phyloP scores from a whole-genome alignment of 176 grass and related monocot species.

The Bothriochloa decipiens region DNA sequence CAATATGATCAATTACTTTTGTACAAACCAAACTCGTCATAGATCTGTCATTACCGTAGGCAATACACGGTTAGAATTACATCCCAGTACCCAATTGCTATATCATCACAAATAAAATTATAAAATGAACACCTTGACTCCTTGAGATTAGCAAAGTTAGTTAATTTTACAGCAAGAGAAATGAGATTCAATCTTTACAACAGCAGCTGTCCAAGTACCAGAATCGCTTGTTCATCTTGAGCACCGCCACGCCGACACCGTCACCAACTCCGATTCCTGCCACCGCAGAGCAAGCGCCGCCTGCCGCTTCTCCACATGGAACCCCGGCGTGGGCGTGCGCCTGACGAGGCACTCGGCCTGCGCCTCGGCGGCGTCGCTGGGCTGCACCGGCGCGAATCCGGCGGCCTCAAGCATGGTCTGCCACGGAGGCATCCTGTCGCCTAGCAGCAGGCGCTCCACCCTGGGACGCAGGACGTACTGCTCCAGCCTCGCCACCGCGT shows the following conservation, averaged over 20 bases:
- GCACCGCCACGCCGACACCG: conserved; percentile 62
- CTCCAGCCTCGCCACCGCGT: conserved; percentile 52
- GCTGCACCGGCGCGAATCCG: conserved; percentile 50
- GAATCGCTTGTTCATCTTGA: conserved; percentile 1
- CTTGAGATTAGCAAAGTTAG: neutral
- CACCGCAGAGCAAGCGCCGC: conserved; percentile 51
- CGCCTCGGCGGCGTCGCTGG: conserved; percentile 55
- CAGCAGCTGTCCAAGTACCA: neutral
- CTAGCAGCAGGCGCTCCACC: conserved; percentile 34
- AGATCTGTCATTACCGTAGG: neutral
- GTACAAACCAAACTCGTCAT: neutral
- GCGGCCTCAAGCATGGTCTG: conserved; percentile 37
- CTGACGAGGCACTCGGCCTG: conserved; percentile 72
- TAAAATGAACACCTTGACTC: neutral
- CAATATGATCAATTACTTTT: neutral
- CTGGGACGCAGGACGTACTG: conserved; percentile 56
- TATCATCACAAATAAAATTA: neutral
- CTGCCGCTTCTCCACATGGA: conserved; percentile 52
- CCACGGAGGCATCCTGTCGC: conserved; percentile 51
- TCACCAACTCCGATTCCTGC: conserved; percentile 56
- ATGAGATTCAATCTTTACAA: neutral
- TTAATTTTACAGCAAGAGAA: neutral
- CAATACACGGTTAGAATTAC: too few species aligned
- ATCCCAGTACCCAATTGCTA: neutral
- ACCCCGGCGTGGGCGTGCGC: conserved; percentile 47